phyloP scores from a whole-genome alignment of 2,329 filamentous ascomycete species.

The Shiraia sp. region DNA sequence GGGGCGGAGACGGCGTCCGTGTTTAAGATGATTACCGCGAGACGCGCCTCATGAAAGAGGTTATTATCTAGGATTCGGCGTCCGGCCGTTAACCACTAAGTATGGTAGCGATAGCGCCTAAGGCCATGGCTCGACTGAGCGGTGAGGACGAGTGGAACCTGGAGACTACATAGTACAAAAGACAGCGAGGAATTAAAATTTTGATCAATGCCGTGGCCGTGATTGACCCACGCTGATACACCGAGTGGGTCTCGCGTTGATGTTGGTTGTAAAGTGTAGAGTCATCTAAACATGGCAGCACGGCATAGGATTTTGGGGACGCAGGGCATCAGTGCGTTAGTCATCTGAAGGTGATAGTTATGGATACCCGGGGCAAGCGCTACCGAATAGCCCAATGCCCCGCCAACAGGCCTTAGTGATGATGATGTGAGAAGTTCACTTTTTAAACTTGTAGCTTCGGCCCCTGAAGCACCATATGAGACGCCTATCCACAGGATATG shows the following conservation, averaged over 20 bases:
- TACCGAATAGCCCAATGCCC: conserved; percentile 9
- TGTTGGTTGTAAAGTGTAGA: conserved; percentile 8
- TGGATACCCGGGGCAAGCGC: conserved; percentile 5
- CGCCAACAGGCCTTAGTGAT: conserved; percentile 7
- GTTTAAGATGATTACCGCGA: conserved; percentile 10
- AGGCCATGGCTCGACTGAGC: conserved; percentile 7
- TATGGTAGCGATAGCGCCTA: conserved; percentile 1
- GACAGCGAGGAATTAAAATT: conserved; percentile 4
- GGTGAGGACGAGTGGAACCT: conserved; percentile 11
- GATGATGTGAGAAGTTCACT: conserved; percentile 9
- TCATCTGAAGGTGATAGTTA: conserved; percentile 5
- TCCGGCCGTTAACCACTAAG: conserved; percentile 3
- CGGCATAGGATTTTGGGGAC: neutral
- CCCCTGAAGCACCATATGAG: neutral
- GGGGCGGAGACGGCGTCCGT: conserved; percentile 1
- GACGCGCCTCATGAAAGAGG: conserved; percentile 11
- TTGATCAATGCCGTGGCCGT: neutral
- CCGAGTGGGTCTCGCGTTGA: conserved; percentile 5
- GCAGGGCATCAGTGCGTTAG: neutral
- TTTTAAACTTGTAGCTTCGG: too few species aligned
- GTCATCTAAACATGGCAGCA: conserved; percentile 8
- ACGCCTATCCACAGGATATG: conserved; percentile 1
- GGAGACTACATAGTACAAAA: conserved; percentile 3
- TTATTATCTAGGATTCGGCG: conserved; percentile 5
- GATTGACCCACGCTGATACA: neutral